Conservation (phyloP, 1,284 basidiomycete genomes). For the Porodaedalea pini region DNA sequence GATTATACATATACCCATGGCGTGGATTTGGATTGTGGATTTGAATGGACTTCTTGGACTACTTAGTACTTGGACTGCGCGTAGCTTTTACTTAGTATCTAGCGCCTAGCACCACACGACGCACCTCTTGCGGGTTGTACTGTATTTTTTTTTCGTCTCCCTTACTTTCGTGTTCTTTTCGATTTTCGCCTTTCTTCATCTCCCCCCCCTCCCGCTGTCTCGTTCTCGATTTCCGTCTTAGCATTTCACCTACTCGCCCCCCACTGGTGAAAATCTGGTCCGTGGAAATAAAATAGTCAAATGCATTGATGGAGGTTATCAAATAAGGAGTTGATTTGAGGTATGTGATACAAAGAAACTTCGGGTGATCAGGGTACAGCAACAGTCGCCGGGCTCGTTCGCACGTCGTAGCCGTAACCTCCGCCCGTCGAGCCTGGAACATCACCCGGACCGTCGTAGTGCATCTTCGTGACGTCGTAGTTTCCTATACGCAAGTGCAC, state of each 20-base stretch:
- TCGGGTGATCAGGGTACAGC: constrained; percentile 12
- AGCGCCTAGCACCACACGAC: not conserved
- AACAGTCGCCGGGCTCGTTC: constrained; percentile 29
- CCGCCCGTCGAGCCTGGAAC: constrained; percentile 52
- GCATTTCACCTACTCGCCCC: not conserved
- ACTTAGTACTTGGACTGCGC: not conserved
- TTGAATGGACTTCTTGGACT: not conserved
- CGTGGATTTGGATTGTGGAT: not conserved
- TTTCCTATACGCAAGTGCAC: no score
- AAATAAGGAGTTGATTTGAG: not conserved
- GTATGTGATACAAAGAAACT: not conserved
- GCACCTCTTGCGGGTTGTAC: constrained; percentile 1
- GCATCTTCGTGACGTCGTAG: constrained; percentile 76
- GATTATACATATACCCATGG: no score
- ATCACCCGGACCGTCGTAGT: constrained; percentile 78
- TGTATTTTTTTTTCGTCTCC: not conserved
- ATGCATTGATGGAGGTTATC: no score
- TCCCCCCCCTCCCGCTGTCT: not conserved
- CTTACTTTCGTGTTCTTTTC: not conserved
- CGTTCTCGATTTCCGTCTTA: not conserved
- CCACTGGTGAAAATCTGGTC: constrained; percentile 3
- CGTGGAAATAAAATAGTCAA: not conserved
- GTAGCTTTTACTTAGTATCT: not conserved
- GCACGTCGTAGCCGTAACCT: constrained; percentile 76
- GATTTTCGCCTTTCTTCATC: not conserved